Base-by-base conservation (phyloP, 805 yeast species). In the Sugiyamaella mastotermitis region DNA sequence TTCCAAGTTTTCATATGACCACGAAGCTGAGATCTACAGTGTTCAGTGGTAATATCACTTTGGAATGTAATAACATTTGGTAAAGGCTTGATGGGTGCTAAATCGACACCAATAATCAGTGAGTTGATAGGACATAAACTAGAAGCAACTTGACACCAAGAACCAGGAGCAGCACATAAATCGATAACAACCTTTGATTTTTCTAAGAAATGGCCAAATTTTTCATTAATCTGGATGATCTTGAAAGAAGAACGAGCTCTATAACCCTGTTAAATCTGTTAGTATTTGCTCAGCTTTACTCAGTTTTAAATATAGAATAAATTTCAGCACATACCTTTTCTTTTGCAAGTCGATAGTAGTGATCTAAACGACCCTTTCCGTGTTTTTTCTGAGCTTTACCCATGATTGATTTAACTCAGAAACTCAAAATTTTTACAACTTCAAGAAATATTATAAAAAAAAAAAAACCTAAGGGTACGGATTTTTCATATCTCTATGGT, bases 141-240 rank as follows among this genome's bases (percentile, higher is more conserved):
- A 1, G 95, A 78, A 1, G 98, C 98, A 31, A 92, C 97, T 67
- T 92, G 98, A 73, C 98, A 92, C 98, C 98, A 92, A 3, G 97
- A 86, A 41, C 98, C 98, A 29, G 97, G 97, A 8, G 98, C 98
- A 38, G 97, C 97, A 80, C 98, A 92, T 52, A 92, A 71, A 73
- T 92, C 98, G 37, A 92, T 84, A 31, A 92, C 96, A 30, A 92
- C 97, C 61, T 86, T 92, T 14, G 96, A 85, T 57, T 85, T 83
- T 52, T 88, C 96, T 37, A 88, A 66, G 60, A 92, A 92, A 62
- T 88, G 95, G 24, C 97, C 97, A 69, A 78, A 92, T 60, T 92
- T 92, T 58, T 92, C 96, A 65, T 92, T 92, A 45, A 92, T 84
- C 62, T 92, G 98, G 43, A 92, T 72, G 51, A 92, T 74, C 61